Conservation (phyloP, 208 protist genomes). For the Trypanosoma conorhini region DNA sequence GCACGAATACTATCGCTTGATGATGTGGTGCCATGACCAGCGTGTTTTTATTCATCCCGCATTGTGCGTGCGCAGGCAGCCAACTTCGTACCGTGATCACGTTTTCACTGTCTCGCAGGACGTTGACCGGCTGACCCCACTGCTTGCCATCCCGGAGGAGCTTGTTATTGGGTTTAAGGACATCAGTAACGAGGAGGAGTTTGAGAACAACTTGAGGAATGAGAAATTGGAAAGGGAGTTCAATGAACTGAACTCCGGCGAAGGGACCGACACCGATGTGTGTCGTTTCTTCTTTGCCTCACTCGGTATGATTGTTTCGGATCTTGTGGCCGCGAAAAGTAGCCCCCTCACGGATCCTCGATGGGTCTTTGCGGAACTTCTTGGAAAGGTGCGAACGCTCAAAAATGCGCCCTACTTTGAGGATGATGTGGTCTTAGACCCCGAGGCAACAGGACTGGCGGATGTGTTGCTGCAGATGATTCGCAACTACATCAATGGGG, state of each 20-base stretch:
- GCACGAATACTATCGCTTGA: conserved; percentile 75
- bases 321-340: conserved; percentile 76
- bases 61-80: conserved; percentile 39
- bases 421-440: conserved; percentile 61
- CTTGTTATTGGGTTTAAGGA: conserved; percentile 81
- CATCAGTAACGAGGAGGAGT: conserved; percentile 18
- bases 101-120: conserved; percentile 59
- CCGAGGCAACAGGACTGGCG: conserved; percentile 64
- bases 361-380: conserved; percentile 58
- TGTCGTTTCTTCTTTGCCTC: conserved; percentile 89
- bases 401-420: conserved; percentile 90
- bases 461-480: conserved; percentile 93
- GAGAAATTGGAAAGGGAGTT: conserved; percentile 71
- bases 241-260: conserved; percentile 59
- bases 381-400: conserved; percentile 70
- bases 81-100: conserved; percentile 75
- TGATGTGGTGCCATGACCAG: conserved; percentile 90
- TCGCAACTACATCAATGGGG: conserved; percentile 90
- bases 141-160: conserved; percentile 81
- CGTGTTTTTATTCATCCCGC: conserved; percentile 77
- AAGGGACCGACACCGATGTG: conserved; percentile 61
- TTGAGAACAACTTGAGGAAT: conserved; percentile 68
- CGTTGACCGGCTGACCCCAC: conserved; percentile 57
- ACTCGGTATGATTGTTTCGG: conserved; percentile 85
- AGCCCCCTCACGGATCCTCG: conserved; percentile 78